phyloP scores from a whole-genome alignment of 164 flowering plant genomes.

The Annona squamosa region DNA sequence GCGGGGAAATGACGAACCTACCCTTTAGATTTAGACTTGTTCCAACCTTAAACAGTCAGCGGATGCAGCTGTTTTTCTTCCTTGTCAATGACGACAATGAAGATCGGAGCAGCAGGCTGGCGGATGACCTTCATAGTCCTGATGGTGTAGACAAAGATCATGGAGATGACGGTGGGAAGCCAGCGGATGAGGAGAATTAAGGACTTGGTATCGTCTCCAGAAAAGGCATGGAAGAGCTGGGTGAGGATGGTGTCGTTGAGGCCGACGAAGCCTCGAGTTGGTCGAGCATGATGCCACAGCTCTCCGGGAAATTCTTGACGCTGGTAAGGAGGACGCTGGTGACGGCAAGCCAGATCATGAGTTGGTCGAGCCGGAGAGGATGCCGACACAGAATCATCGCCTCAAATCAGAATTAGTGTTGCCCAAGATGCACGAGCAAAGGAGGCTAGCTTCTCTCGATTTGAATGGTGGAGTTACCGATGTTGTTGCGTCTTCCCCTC shows the following conservation, averaged over 20 bases:
- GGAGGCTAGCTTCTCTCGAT: too few species aligned
- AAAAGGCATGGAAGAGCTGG: constrained; percentile 46
- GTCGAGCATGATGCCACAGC: constrained; percentile 51
- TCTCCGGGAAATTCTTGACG: constrained; percentile 60
- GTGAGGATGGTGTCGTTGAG: constrained; percentile 60
- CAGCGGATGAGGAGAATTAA: constrained; percentile 25
- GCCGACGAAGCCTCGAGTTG: constrained; percentile 50
- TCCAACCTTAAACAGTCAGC: too few species aligned
- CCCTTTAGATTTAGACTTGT: too few species aligned
- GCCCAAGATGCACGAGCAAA: too few species aligned
- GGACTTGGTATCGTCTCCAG: constrained; percentile 21
- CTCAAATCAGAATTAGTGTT: too few species aligned
- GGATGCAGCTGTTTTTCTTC: too few species aligned
- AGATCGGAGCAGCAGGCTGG: too few species aligned
- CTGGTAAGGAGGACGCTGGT: constrained; percentile 51
- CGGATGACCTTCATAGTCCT: constrained; percentile 17
- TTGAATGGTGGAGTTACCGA: too few species aligned
- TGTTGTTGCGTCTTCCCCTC: too few species aligned
- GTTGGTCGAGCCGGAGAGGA: constrained; percentile 15
- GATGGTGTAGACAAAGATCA: constrained; percentile 21
- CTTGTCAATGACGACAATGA: too few species aligned
- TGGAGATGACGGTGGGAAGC: constrained; percentile 30
- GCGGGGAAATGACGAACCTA: too few species aligned
- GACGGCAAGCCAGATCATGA: constrained; percentile 49
- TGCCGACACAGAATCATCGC: too few species aligned